Base-by-base conservation (phyloP, 345 rosid species). In the Populus alba region DNA sequence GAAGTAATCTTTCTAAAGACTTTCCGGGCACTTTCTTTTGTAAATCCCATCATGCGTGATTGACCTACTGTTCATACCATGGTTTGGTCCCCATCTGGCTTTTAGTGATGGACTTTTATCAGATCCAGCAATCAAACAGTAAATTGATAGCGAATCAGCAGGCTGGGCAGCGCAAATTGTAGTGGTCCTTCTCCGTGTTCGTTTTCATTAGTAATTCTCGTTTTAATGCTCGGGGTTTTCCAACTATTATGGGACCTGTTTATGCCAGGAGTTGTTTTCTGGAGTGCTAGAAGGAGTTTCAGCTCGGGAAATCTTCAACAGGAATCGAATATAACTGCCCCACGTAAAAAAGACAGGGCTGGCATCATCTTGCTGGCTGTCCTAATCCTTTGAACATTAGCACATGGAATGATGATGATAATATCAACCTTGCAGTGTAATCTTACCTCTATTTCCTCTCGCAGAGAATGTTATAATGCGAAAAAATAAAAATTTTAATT, bases 41-140 rank as follows among this genome's bases (percentile, higher is more conserved):
- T 8, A n/a, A n/a, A 43, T 38, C 39, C 80, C 75, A 43, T 62
- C 16, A 3, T 12, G 25, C 27, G 70, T 61, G 35, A 39, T 70
- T 41, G 75, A 62, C 61, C 35, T 23, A 22, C 7, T 23, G 41
- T 51, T 29, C 74, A 55, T 38, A 27, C 31, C 61, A 20, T 5
- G 31, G 70, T 33, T 13, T 70, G 75, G 75, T 61, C 75, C 31
- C 1, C 45, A 4, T 45, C 29, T 61, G 74, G 45, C 80, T 27
- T 43, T 70, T 43, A 29, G 80, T 31, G 23, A 68, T 35, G 23
- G 10, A 15, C 20, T 70, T 45, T 70, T 25, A 25, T 45, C 11
- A 1, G 13, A 12, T 23, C 41, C 7, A 18, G n/a, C 57, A 51
- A 47, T 71, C 16, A 29, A 51, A 71, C 38, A 13, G 25, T 3